Conservation (phyloP, 2,329 filamentous ascomycete species). For the Sporothrix pseudoabietina region DNA sequence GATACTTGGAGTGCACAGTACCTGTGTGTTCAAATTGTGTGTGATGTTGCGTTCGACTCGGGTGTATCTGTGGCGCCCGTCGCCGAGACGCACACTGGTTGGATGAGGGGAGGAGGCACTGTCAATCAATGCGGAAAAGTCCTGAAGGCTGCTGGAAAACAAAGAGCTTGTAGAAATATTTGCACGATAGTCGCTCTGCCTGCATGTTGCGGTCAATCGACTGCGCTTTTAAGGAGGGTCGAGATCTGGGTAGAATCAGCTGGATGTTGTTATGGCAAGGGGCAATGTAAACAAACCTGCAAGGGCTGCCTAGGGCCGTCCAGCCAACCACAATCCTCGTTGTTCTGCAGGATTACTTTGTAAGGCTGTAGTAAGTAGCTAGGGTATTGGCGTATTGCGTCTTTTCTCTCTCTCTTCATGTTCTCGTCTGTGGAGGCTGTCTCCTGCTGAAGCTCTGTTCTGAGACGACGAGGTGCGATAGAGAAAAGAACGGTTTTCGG, state of each 20-base stretch:
- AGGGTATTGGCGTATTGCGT: not conserved
- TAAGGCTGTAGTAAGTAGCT: not conserved
- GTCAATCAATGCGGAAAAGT: not conserved
- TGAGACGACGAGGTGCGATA: not conserved
- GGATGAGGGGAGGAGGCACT: not conserved
- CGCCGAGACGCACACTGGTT: not conserved
- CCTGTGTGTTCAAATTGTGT: not conserved
- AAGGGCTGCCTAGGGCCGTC: too few species aligned
- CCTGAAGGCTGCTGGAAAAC: too few species aligned
- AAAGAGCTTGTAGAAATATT: not conserved
- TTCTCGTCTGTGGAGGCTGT: not conserved
- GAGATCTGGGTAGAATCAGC: not conserved
- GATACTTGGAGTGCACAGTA: not conserved
- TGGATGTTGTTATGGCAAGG: not conserved
- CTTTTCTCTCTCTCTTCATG: not conserved
- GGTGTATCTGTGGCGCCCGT: slow-evolving; percentile 1
- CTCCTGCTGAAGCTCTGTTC: not conserved
- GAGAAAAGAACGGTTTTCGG: not conserved
- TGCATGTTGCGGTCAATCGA: not conserved
- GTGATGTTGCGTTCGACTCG: slow-evolving; percentile 10
- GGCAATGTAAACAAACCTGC: slow-evolving; percentile 19
- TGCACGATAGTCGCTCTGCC: not conserved
- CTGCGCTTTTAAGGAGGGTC: not conserved
- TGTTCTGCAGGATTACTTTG: not conserved
- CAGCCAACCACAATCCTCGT: not conserved